Conservation (phyloP, 2,329 filamentous ascomycete species). For the Talaromyces funiculosus region DNA sequence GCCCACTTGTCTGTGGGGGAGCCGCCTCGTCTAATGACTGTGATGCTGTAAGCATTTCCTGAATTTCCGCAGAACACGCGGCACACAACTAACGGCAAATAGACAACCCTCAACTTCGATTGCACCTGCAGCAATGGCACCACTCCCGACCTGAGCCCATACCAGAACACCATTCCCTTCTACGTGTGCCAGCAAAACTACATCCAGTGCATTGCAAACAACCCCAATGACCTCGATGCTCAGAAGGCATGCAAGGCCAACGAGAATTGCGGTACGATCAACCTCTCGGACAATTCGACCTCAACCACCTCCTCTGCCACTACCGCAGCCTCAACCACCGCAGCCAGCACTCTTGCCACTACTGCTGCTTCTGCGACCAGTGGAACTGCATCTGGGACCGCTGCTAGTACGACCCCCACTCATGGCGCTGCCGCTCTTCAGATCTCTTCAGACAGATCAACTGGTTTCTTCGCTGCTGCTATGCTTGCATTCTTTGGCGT, state of each 20-base stretch:
- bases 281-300: slow-evolving; percentile 18
- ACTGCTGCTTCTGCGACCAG: slow-evolving; percentile 22
- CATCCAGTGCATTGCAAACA: slow-evolving; percentile 42
- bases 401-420: slow-evolving; percentile 26
- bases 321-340: slow-evolving; percentile 30
- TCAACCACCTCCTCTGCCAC: slow-evolving; percentile 23
- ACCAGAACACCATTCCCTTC: slow-evolving; percentile 54
- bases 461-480: slow-evolving; percentile 48
- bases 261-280: slow-evolving; percentile 49
- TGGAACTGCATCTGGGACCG: slow-evolving; percentile 27
- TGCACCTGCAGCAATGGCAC: slow-evolving; percentile 56
- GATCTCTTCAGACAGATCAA: slow-evolving; percentile 47
- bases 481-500: slow-evolving; percentile 54
- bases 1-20: slow-evolving; percentile 55
- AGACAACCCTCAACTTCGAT: slow-evolving; percentile 49
- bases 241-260: slow-evolving; percentile 45
- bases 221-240: slow-evolving; percentile 43
- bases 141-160: slow-evolving; percentile 51
- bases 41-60: slow-evolving; percentile 46
- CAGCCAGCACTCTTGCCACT: slow-evolving; percentile 22
- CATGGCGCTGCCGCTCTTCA: slow-evolving; percentile 37
- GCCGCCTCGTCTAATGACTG: slow-evolving; percentile 49
- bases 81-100: slow-evolving; percentile 11
- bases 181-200: slow-evolving; percentile 54
- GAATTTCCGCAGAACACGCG: slow-evolving; percentile 10